Base-by-base conservation (phyloP, 768 basidiomycete species). In the Tylopilus subfusipes region DNA sequence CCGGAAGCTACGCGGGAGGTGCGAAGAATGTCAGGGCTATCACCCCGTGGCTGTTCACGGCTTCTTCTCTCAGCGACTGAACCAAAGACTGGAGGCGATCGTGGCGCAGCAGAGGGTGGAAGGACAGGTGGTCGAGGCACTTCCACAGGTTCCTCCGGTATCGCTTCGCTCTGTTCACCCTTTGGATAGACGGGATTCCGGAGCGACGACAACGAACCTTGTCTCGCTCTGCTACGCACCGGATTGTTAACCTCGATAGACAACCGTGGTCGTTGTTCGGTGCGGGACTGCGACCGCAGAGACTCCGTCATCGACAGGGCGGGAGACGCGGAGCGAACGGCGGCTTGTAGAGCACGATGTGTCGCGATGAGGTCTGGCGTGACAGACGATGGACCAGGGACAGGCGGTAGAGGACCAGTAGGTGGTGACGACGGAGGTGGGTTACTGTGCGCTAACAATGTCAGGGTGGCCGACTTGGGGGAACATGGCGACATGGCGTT, bases 361-460 rank as follows among this genome's bases (percentile, higher is more conserved):
- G 75, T 38, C 78, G 73, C 19, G 74, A 72, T 34, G 76, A 70
- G 29, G 75, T 78, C 55, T 79, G 82, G 34, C 67, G 53, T 76
- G 73, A 82, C 75, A 19, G 81, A 75, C 2, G 83, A 83, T 0
- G 82, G 82, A 2, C 82, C 84, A 0, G 87, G 87, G 2, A 88
- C 60, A 4, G 87, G 84, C 0, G 87, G 86, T 4, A 88, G 77
- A 0, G 86, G 85, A 0, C 73, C 61, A 0, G 75, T 69, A 0
- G 86, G 86, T 0, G 85, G 86, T 2, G 71, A 73, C 0, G 81
- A 82, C 0, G 79, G 83, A 0, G 85, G 84, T 0, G 84, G 85
- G 51, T 83, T 82, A 42, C 30, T 40, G 16, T 55, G 56, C 27
- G 31, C 61, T 38, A n/a, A 16, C 14, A 53, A 38, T 1, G 52